Conservation (phyloP, 2,329 filamentous ascomycete species). For the Venturia asperata region DNA sequence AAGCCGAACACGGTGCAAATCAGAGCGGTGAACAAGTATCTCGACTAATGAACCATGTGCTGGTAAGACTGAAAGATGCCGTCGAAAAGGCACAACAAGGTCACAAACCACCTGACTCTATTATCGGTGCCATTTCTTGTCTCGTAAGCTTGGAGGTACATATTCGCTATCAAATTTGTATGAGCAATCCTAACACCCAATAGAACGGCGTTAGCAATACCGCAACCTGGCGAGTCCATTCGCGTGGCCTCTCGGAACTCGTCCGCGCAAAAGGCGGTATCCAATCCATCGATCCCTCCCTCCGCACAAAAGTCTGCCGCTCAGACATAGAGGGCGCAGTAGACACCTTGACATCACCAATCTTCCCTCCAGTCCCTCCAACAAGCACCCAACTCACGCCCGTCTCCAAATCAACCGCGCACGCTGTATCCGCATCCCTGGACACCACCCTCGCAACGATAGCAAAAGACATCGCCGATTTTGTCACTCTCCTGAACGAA, state of each 20-base stretch:
- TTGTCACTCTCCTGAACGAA: neutral
- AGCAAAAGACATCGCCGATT: conserved; percentile 10
- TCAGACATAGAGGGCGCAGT: conserved; percentile 12
- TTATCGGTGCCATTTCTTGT: conserved; percentile 16
- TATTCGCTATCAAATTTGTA: neutral
- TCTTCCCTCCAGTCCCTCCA: neutral
- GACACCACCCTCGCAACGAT: neutral
- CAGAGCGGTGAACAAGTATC: neutral
- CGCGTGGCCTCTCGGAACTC: conserved; percentile 1
- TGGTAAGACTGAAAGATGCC: neutral
- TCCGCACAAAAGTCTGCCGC: conserved; percentile 8
- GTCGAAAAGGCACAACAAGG: conserved; percentile 1
- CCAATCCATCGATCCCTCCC: neutral
- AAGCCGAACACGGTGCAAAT: neutral
- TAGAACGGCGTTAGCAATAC: conserved; percentile 5
- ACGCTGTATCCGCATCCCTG: neutral
- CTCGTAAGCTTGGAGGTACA: conserved; percentile 11
- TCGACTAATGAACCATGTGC: neutral
- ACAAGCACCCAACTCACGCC: conserved; percentile 4
- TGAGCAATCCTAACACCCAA: too few relatives aligned
- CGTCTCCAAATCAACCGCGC: neutral
- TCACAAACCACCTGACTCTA: neutral
- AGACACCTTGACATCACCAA: neutral
- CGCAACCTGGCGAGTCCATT: conserved; percentile 1
- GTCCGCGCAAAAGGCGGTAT: conserved; percentile 11